Evolutionary conservation across 2,329 filamentous ascomycete species (phyloP).

Genomic region (Trichoderma asperellum): DNA sequence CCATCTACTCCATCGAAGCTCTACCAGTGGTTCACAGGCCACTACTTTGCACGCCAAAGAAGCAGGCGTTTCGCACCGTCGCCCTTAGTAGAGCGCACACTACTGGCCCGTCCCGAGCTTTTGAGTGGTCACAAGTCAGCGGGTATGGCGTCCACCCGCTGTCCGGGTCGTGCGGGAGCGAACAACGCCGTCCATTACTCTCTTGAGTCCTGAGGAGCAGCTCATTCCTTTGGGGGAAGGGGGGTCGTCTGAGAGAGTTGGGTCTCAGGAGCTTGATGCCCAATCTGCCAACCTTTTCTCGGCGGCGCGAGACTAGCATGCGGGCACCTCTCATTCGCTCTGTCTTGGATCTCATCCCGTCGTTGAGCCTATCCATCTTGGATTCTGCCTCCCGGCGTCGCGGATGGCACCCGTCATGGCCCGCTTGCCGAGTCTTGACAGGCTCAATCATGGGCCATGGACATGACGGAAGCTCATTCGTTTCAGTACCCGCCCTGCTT

Average conservation of each 20-base stretch:
- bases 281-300: slow-evolving; percentile 28
- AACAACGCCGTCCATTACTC: slow-evolving; percentile 11
- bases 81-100: slow-evolving; percentile 17
- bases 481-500: slow-evolving; percentile 25
- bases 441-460: slow-evolving; percentile 22
- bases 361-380: slow-evolving; percentile 19
- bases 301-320: slow-evolving; percentile 14
- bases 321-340: slow-evolving; percentile 16
- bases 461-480: slow-evolving; percentile 17
- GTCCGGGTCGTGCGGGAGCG: slow-evolving; percentile 27
- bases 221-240: slow-evolving; percentile 12
- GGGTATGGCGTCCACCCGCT: slow-evolving; percentile 28
- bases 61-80: slow-evolving; percentile 22
- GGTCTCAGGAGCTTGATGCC: slow-evolving; percentile 31
- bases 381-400: slow-evolving; percentile 21
- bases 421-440: slow-evolving; percentile 23
- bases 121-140: slow-evolving; percentile 28
- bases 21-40: slow-evolving; percentile 16
- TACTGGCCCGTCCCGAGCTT: slow-evolving; percentile 22
- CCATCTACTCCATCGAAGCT: slow-evolving; percentile 18
- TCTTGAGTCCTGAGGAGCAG: slow-evolving; percentile 21
- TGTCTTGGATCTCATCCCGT: slow-evolving; percentile 25
- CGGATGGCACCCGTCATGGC: slow-evolving; percentile 22
- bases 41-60: slow-evolving; percentile 17
- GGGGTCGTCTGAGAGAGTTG: slow-evolving; percentile 22